Base-by-base conservation (phyloP, 306 rosid genomes). In the Spatholobus suberectus region DNA sequence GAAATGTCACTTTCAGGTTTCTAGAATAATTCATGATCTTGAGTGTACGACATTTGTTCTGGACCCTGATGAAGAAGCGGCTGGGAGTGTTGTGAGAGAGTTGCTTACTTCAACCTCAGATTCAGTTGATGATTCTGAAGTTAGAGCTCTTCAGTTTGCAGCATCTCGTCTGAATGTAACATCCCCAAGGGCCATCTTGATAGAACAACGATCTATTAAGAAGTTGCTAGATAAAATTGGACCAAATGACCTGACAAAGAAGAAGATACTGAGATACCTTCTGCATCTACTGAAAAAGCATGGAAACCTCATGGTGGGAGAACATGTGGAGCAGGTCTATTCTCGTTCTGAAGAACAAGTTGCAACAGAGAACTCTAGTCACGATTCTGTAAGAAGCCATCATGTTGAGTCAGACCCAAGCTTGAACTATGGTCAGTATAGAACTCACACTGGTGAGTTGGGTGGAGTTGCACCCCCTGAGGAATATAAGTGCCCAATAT, bases 401-500 rank as follows among this genome's bases (percentile, higher is more conserved):
- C 37, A 8, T 69, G 81, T 78, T 78, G 91, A 89, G 77, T 76
- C 29, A 57, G 89, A 78, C 29, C 70, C 35, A 52, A 75, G 41
- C 54, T 1, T 29, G 43, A 73, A 73, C 69, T 58, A 54, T 62
- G 66, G 84, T 20, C 81, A 75, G 23, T 24, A 58, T 62, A 81
- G 49, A 62, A 71, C 83, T 77, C 87, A 81, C 46, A 66, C 29
- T 17, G 63, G 52, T 72, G 77, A 89, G 68, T 83, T 83, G 40
- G 81, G 80, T 81, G 82, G 74, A 81, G 79, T 65, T 76, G 77
- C 68, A 38, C 94, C 83, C 11, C 97, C 90, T 24, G 92, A 88
- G 78, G 92, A 89, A 84, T 94, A 84, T 52, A 88, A 78, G 70
- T 94, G 99, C 47, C 94, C 97, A 58, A 73, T 96, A 70, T 96